Percentiles rank a stretch among this genome's conserved stretches.
phyloP scores from a whole-genome alignment of 176 grass and related monocot species.

The Triticum dicoccoides region DNA sequence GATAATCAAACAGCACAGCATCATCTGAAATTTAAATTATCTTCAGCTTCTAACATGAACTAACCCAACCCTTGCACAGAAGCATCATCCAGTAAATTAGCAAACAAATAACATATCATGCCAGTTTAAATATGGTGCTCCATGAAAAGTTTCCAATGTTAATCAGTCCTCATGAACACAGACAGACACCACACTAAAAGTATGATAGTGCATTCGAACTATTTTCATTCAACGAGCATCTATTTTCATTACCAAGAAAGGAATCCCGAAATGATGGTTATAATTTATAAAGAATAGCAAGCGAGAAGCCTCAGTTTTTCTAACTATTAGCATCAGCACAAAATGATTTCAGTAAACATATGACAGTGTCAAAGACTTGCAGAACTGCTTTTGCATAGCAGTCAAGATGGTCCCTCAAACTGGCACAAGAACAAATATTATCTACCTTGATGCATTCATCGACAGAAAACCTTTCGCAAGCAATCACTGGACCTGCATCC shows the following conservation, averaged over 20 bases:
- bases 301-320: not conserved
- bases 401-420: constrained; percentile 7
- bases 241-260: not conserved
- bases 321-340: not conserved
- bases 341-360: constrained; percentile 11
- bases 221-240: not conserved
- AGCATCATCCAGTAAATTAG: not conserved
- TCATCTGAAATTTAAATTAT: not conserved
- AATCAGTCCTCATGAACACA: not conserved
- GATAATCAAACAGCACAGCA: not conserved
- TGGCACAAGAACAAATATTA: constrained; percentile 7
- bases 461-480: constrained; percentile 62
- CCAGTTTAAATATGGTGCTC: not conserved
- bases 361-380: not conserved
- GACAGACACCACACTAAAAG: not conserved
- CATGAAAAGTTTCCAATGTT: constrained; percentile 8
- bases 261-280: not conserved
- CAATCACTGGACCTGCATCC: constrained; percentile 91
- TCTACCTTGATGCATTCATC: constrained; percentile 81
- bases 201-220: not conserved
- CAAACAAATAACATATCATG: not conserved
- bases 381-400: constrained; percentile 2
- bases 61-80: not conserved
- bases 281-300: constrained; percentile 3
- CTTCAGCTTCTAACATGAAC: not conserved